Base-by-base conservation (phyloP, 2,329 filamentous ascomycete genomes). In the Cadophora luteo-olivacea region DNA sequence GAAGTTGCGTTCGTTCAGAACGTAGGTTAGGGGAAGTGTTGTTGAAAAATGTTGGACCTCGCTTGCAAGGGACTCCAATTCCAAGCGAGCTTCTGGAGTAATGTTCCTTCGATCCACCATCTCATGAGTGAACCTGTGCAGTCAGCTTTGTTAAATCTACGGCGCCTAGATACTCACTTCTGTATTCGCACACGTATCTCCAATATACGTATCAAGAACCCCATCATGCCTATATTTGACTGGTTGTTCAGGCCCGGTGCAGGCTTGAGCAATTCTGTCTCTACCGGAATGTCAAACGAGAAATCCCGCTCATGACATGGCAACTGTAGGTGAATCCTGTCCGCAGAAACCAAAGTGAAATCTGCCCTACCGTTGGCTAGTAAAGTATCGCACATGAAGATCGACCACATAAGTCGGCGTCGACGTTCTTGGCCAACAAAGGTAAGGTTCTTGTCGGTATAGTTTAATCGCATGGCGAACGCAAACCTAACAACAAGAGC, bases 151-250 rank as follows among this genome's bases (percentile, higher is more conserved):
- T 22, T 29, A 36, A 9, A 12, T 7, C n/a, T n/a, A 22, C 2
- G 25, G 7, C 12, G 6, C 32, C 11, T 22, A 3, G 2, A 7
- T 36, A 57, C 54, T 7, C 33, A 57, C 54, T 57, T 57, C 32
- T 57, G 54, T 57, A 57, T 57, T 8, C 54, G 54, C 22, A 57
- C 54, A n/a, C 54, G 54, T 57, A 38, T 57, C n/a, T 57, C 54
- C n/a, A 57, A 57, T 36, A 57, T 57, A 4, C 54, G 54, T 11
- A 57, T 57, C 54, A 57, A 22, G 16, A 57, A 57, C 7, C 54
- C 54, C 54, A 57, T 57, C 54, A 57, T 57, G 3, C 54, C 54
- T 24, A 57, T 57, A 22, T 36, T 38, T 36, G 54, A 57, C 16
- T 57, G 29, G 32, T 57, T 57, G 32, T 57, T 19, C 54, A 57